Percentiles rank a stretch among this genome's conserved stretches.
phyloP scores from a whole-genome alignment of 2,329 filamentous ascomycete genomes.

The Epichloe aotearoae region DNA sequence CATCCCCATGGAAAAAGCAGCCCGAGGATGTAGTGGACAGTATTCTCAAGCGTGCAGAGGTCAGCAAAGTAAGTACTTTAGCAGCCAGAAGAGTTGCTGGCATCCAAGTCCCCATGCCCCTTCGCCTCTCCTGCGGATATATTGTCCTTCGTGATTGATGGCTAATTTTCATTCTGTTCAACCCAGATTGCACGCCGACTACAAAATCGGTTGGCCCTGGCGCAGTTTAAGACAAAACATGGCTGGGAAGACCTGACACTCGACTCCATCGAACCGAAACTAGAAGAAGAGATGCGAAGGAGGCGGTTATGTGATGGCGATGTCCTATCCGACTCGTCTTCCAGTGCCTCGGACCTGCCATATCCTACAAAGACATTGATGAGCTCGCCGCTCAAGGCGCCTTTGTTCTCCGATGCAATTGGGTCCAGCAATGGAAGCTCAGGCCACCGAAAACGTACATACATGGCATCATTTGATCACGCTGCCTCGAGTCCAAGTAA shows the following conservation, averaged over 20 bases:
- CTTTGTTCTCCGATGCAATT: slow-evolving; percentile 74
- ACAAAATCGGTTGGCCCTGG: slow-evolving; percentile 86
- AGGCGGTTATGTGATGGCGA: slow-evolving; percentile 59
- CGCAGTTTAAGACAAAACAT: slow-evolving; percentile 94
- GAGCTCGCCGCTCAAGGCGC: slow-evolving; percentile 73
- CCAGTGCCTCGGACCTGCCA: slow-evolving; percentile 64
- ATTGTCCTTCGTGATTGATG: background rate
- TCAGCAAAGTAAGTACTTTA: slow-evolving; percentile 52
- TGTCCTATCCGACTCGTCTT: slow-evolving; percentile 75
- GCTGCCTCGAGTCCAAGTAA: slow-evolving; percentile 47
- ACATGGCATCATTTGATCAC: slow-evolving; percentile 45
- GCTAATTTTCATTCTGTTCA: background rate
- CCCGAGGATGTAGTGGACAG: slow-evolving; percentile 53
- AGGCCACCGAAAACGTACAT: slow-evolving; percentile 51
- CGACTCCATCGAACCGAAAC: slow-evolving; percentile 71
- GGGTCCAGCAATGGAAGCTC: slow-evolving; percentile 56
- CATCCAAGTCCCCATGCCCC: background rate
- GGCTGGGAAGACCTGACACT: slow-evolving; percentile 86
- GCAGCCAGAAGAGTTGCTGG: background rate
- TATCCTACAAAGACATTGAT: slow-evolving; percentile 57
- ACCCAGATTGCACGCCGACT: slow-evolving; percentile 78
- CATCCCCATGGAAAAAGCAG: slow-evolving; percentile 49
- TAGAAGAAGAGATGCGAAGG: slow-evolving; percentile 66
- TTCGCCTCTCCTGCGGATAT: background rate
- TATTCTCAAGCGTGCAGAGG: slow-evolving; percentile 59